A percentile compares a stretch with the other conserved stretches of the same genome.
phyloP scores from a whole-genome alignment of 257 asterid species.

The Verbena officinalis region DNA sequence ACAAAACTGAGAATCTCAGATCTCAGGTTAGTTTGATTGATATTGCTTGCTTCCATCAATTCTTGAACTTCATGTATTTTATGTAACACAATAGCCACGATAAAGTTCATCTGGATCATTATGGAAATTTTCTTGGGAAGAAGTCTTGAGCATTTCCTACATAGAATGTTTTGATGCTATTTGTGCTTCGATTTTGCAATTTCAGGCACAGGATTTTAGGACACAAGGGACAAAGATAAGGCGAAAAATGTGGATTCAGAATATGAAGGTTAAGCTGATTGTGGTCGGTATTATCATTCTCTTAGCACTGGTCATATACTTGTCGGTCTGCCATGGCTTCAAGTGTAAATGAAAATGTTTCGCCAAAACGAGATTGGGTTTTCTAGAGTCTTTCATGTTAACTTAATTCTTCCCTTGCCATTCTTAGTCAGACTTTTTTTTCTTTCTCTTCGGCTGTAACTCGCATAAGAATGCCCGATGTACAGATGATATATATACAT shows the following conservation, averaged over 20 bases:
- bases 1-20: constrained; percentile 64
- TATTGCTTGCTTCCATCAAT: neutral
- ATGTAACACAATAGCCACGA: neutral
- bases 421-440: neutral
- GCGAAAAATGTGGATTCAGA: constrained; percentile 64
- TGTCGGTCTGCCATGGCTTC: constrained; percentile 61
- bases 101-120: neutral
- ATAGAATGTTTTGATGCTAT: neutral
- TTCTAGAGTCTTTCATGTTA: constrained; percentile 10
- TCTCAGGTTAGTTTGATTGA: constrained; percentile 44
- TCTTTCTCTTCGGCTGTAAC: constrained; percentile 22
- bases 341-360: constrained; percentile 28
- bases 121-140: neutral
- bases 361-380: neutral
- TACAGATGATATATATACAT: constrained; percentile 23
- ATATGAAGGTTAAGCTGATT: constrained; percentile 63
- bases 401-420: neutral
- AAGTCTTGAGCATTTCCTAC: neutral
- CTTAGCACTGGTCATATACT: constrained; percentile 41
- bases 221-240: constrained; percentile 54
- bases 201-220: constrained; percentile 67
- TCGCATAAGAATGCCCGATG: constrained; percentile 25
- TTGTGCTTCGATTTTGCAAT: constrained; percentile 1
- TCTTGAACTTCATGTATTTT: neutral
- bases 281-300: constrained; percentile 44